Evolutionary conservation across 73 alveolate genomes (phyloP).

Genomic region (Tetrahymena malaccensis): DNA sequence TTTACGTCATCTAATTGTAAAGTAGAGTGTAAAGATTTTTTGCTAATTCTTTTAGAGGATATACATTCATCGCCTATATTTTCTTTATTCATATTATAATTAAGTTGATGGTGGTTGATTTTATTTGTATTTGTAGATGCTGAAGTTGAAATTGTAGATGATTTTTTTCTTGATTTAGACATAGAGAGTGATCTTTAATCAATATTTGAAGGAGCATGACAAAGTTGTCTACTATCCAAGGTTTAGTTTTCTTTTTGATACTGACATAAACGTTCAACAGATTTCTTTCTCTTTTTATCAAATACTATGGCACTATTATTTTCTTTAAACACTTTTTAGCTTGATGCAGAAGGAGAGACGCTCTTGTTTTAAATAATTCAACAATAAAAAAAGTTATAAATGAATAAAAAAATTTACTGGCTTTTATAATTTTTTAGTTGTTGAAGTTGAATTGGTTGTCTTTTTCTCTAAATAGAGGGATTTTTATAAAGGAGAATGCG

Average conservation of each 20-base stretch:
- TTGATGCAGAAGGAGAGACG: neutral
- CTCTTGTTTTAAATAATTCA: neutral
- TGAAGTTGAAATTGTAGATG: neutral
- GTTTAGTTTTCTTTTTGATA: neutral
- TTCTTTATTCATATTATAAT: neutral
- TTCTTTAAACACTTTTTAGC: neutral
- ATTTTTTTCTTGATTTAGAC: neutral
- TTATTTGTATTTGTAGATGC: neutral
- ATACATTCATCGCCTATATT: neutral
- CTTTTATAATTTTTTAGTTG: neutral
- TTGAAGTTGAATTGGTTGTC: neutral
- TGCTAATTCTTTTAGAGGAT: neutral
- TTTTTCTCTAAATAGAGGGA: neutral
- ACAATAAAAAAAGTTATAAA: neutral
- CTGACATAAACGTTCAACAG: neutral
- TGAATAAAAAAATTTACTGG: neutral
- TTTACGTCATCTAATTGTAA: neutral
- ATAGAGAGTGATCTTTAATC: neutral
- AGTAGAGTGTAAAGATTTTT: neutral
- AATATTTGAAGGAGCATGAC: neutral
- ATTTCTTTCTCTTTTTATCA: neutral
- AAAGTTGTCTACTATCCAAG: neutral
- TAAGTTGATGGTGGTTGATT: neutral
- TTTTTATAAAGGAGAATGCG: neutral
- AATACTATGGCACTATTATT: neutral